phyloP scores from a whole-genome alignment of 75 land plant species.

The Larix kaempferi region DNA sequence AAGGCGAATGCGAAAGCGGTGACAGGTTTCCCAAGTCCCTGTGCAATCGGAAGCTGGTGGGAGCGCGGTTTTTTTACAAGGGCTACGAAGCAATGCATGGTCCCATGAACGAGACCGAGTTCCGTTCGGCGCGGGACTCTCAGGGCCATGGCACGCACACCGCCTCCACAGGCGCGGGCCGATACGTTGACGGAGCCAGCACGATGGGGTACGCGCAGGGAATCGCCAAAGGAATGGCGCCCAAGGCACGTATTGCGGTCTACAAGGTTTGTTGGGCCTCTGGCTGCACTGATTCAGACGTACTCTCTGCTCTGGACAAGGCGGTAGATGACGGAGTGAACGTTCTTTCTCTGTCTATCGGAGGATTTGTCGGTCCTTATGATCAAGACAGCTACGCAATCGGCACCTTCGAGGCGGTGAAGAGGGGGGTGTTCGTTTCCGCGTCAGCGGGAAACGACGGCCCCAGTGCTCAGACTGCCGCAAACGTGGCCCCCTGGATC shows the following conservation, averaged over 20 bases:
- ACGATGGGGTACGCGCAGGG: slow-evolving; percentile 73
- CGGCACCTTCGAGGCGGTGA: slow-evolving; percentile 82
- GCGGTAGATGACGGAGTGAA: slow-evolving; percentile 85
- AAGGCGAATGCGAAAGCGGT: slow-evolving; percentile 44
- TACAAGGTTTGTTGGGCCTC: slow-evolving; percentile 91
- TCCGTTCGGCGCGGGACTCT: slow-evolving; percentile 62
- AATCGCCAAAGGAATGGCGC: slow-evolving; percentile 78
- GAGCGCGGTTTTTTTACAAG: slow-evolving; percentile 57
- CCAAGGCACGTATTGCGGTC: slow-evolving; percentile 70
- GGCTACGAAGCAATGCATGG: slow-evolving; percentile 72
- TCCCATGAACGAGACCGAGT: slow-evolving; percentile 53
- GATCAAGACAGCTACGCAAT: slow-evolving; percentile 72
- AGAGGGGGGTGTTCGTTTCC: slow-evolving; percentile 72
- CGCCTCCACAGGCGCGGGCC: slow-evolving; percentile 86
- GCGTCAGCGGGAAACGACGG: slow-evolving; percentile 92
- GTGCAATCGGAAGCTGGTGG: slow-evolving; percentile 78
- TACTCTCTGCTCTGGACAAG: slow-evolving; percentile 82
- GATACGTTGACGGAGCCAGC: slow-evolving; percentile 48
- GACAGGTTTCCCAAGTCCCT: slow-evolving; percentile 25
- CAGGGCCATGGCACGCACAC: slow-evolving; percentile 98
- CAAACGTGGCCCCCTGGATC: slow-evolving; percentile 92
- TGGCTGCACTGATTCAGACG: slow-evolving; percentile 92
- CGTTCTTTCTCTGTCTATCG: slow-evolving; percentile 81
- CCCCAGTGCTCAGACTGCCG: slow-evolving; percentile 54
- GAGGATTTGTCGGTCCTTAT: slow-evolving; percentile 63